These are phyloP conservation scores for Xylaria palmicola DNA, from an alignment of 495 filamentous ascomycete genomes.

Conservation along the genomic window DNA sequence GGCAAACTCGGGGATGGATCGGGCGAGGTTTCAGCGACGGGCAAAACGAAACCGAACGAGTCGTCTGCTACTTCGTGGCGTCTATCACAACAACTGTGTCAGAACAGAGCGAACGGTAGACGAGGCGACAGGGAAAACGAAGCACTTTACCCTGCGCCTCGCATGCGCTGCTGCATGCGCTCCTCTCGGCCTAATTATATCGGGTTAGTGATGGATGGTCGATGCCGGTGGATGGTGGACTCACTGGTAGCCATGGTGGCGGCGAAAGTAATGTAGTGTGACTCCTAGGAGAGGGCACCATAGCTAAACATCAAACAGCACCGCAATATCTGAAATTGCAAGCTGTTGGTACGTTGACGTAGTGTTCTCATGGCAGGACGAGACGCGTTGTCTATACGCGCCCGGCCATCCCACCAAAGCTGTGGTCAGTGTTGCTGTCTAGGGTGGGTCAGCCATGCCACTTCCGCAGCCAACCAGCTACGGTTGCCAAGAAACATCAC, in stretches of 20 bases:
- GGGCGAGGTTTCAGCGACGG: constrained; percentile 28
- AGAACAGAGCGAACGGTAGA: constrained; percentile 2
- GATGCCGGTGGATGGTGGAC: not conserved
- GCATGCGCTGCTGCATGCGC: constrained; percentile 52
- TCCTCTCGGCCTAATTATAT: constrained; percentile 40
- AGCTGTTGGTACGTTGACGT: not conserved
- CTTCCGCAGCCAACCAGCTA: not conserved
- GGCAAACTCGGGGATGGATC: constrained; percentile 22
- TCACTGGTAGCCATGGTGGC: constrained; percentile 30
- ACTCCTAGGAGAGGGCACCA: not conserved
- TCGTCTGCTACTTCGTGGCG: constrained; percentile 47
- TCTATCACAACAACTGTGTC: constrained; percentile 22
- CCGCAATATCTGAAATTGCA: not conserved
- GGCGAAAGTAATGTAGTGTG: not conserved
- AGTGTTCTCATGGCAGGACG: not conserved
- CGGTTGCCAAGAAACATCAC: too few relatives aligned
- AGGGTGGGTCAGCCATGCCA: not conserved
- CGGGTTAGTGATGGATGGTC: constrained; percentile 20
- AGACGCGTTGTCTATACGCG: constrained; percentile 15
- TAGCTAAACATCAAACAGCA: not conserved
- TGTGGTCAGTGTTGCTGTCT: not conserved
- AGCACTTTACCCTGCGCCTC: constrained; percentile 44
- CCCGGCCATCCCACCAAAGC: not conserved
- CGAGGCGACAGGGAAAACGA: not conserved
- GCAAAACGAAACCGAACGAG: constrained; percentile 45